These are phyloP conservation scores for Ceratocystis ficicola DNA, from an alignment of 2,329 filamentous ascomycete genomes.

Conservation along the genomic window DNA sequence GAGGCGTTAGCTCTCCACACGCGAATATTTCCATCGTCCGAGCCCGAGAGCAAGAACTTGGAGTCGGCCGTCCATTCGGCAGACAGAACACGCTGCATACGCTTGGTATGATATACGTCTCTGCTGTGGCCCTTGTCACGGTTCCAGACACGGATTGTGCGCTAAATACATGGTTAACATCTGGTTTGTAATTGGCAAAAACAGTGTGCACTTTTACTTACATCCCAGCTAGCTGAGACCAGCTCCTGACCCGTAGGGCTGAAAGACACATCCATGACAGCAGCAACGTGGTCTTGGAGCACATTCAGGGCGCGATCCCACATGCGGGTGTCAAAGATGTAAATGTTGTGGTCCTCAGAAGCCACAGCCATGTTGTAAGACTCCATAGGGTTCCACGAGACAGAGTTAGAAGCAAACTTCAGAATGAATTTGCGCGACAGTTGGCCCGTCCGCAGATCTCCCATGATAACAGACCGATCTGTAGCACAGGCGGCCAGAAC, in stretches of 20 bases:
- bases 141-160: conserved; percentile 77
- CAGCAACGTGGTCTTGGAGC: conserved; percentile 74
- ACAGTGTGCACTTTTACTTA: conserved; percentile 15
- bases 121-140: conserved; percentile 69
- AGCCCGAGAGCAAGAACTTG: conserved; percentile 79
- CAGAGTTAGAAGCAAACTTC: conserved; percentile 67
- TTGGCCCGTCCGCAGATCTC: conserved; percentile 77
- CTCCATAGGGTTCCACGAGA: conserved; percentile 94
- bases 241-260: conserved; percentile 89
- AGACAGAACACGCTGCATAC: conserved; percentile 90
- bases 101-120: conserved; percentile 93
- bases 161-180: conserved; percentile 27
- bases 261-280: conserved; percentile 95
- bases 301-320: conserved; percentile 80
- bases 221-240: conserved; percentile 71
- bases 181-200: conserved; percentile 44
- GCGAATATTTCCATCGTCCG: conserved; percentile 77
- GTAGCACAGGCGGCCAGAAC: conserved; percentile 74
- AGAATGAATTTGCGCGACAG: conserved; percentile 72
- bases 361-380: conserved; percentile 89
- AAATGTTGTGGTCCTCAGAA: conserved; percentile 84
- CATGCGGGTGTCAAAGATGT: conserved; percentile 86
- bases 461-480: conserved; percentile 78
- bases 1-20: conserved; percentile 85
- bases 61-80: conserved; percentile 77